A percentile compares a stretch with the other conserved stretches of the same genome.
Conservation (phyloP, 805 yeast species). For the Komagataella phaffii region DNA sequence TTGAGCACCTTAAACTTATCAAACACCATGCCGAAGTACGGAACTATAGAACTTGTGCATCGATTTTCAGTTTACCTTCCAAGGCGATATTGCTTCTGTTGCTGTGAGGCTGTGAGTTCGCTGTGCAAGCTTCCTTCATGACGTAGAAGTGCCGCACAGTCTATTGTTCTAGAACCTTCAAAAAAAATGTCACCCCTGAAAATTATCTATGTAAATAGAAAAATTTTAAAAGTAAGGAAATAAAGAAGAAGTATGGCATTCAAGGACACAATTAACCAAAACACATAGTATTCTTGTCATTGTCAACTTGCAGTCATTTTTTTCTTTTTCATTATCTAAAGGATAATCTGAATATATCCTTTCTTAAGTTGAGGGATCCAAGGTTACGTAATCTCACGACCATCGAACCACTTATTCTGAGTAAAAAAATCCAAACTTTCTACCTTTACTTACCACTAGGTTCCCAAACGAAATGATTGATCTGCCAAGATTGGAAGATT, state of each 20-base stretch:
- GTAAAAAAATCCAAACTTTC: not conserved
- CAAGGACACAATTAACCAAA: too few species aligned
- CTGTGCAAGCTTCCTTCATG: not conserved
- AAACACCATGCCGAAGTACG: not conserved
- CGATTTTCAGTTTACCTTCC: not conserved
- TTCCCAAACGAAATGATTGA: conserved; percentile 6
- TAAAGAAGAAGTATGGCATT: not conserved
- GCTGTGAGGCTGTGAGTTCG: not conserved
- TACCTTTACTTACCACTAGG: not conserved
- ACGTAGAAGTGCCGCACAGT: not conserved
- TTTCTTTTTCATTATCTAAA: not conserved
- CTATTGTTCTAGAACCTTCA: not conserved
- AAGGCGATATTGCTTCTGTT: not conserved
- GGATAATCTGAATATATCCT: not conserved
- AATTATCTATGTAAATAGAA: not conserved
- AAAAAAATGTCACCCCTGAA: not conserved
- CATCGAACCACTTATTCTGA: not conserved
- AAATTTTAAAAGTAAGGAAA: too few species aligned
- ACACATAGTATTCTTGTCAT: not conserved
- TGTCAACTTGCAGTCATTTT: not conserved
- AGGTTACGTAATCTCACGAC: not conserved
- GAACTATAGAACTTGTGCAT: too few species aligned
- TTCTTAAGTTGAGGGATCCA: not conserved
- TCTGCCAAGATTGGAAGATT: conserved; percentile 44
- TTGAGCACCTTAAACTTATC: not conserved